Evolutionary conservation across 129 eudicot genomes (phyloP), one percentile per base, ranked within the genome.

Genomic region (Tagetes erecta): DNA sequence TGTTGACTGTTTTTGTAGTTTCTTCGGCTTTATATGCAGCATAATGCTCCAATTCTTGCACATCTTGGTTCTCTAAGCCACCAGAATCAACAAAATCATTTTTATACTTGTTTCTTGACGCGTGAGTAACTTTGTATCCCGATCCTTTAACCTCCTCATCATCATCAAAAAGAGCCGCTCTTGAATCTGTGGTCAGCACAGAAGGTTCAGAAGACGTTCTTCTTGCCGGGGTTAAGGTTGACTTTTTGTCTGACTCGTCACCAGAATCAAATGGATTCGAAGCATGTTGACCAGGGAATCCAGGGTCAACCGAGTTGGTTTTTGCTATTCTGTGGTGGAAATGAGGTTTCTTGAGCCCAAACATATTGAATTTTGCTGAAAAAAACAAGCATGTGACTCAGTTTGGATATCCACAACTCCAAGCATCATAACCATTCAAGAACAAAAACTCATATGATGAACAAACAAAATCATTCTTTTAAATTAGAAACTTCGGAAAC

Each of bases 11-110:
- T 56, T 86, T 88, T 55, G 98, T 90, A 49, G 97, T 93, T 78
- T 93, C 98, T 80, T 93, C 97, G 11, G 98, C 84, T 67, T 88
- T 93, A 81, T 93, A 90, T 0, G 88, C 98, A 62, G 98, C 83
- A 79, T 93, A 90, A 58, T 80, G 83, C 58, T 93, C 93, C 67
- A 93, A 53, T 69, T 93, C 98, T 69, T 90, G 89, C n/a, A 84
- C 92, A 57, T 82, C 80, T 77, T 93, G 98, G 68, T 74, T 86
- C 78, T 93, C 92, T 1, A 93, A 11, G 50, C 98, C 98, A 78
- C 97, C 98, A 8, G 92, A 80, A 57, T 93, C 97, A 53, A 78
- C 83, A 67, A 93, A 93, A 68, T 90, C 91, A 65, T 86, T 88
- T 81, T 85, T 93, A 83, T 90, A 93, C 70, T 73, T 86, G 91